These are phyloP conservation scores for Leishmania major DNA, from an alignment of 208 protist genomes.

Conservation along the genomic window DNA sequence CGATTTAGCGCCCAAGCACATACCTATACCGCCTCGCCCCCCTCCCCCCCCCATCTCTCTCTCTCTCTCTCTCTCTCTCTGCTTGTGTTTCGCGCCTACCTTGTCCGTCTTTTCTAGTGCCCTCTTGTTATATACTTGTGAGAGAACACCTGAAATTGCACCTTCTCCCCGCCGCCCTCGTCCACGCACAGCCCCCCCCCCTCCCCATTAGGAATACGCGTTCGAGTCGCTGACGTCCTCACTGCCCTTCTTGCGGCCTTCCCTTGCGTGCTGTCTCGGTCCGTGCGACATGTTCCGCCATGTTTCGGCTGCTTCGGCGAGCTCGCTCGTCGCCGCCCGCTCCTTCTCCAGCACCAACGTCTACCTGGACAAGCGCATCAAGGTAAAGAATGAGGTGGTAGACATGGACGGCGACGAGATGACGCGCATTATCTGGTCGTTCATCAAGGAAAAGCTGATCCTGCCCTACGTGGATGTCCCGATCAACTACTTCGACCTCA, in stretches of 20 bases:
- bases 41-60: not conserved
- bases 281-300: conserved; percentile 60
- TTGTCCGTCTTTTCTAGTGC: not conserved
- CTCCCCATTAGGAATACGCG: too few species aligned
- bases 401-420: conserved; percentile 99
- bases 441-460: conserved; percentile 98
- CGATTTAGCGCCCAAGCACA: not conserved
- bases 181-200: not conserved
- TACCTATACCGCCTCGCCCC: not conserved
- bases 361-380: conserved; percentile 69
- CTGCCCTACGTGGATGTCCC: conserved; percentile 96
- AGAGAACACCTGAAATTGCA: not conserved
- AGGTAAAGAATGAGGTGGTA: conserved; percentile 93
- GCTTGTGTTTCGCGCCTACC: not conserved
- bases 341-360: conserved; percentile 57
- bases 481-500: conserved; percentile 97
- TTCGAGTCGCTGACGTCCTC: not conserved
- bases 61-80: not conserved
- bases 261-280: not conserved
- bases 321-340: conserved; percentile 30
- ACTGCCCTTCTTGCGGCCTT: not conserved
- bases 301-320: conserved; percentile 29
- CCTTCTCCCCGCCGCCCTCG: not conserved
- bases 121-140: too few species aligned
- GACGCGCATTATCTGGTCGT: conserved; percentile 97